Evolutionary conservation across 2,329 filamentous ascomycete species (phyloP).

Genomic region (Alternaria arborescens): DNA sequence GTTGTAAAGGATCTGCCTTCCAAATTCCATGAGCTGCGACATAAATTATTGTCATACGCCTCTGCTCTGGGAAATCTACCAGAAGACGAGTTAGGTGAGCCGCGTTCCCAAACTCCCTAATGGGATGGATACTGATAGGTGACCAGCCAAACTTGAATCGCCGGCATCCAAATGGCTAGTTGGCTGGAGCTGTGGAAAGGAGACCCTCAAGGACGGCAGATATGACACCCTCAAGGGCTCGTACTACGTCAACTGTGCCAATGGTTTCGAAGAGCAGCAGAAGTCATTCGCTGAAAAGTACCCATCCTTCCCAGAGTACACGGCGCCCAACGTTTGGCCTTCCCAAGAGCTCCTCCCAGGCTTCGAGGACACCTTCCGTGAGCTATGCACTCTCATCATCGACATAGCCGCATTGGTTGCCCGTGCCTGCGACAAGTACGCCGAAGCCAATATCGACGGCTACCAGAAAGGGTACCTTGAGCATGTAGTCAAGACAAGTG

Average conservation of each 20-base stretch:
- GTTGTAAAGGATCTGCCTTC: constrained; percentile 86
- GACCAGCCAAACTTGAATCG: constrained; percentile 56
- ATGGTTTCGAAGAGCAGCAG: constrained; percentile 67
- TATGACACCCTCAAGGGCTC: constrained; percentile 84
- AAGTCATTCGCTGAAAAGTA: constrained; percentile 58
- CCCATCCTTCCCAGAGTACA: constrained; percentile 85
- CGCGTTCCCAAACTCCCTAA: no score
- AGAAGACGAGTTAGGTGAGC: constrained; percentile 72
- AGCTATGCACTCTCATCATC: constrained; percentile 84
- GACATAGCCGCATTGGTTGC: constrained; percentile 90
- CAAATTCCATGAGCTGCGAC: constrained; percentile 75
- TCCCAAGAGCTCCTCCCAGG: constrained; percentile 72
- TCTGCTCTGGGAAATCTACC: constrained; percentile 88
- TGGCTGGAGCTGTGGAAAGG: constrained; percentile 83
- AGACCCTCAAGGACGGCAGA: constrained; percentile 78
- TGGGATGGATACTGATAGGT: neutral
- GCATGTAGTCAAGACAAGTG: constrained; percentile 82
- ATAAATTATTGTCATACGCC: constrained; percentile 80
- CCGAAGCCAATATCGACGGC: constrained; percentile 76
- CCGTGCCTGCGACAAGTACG: constrained; percentile 87
- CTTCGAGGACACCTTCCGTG: constrained; percentile 76
- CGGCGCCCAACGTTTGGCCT: constrained; percentile 91
- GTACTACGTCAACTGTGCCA: constrained; percentile 82
- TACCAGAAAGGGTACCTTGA: constrained; percentile 85
- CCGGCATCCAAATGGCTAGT: constrained; percentile 67